Percentiles rank a stretch among this genome's conserved stretches.
Conservation (phyloP, 225 moss, liverwort and hornwort species). For the Polytrichum formosum region DNA sequence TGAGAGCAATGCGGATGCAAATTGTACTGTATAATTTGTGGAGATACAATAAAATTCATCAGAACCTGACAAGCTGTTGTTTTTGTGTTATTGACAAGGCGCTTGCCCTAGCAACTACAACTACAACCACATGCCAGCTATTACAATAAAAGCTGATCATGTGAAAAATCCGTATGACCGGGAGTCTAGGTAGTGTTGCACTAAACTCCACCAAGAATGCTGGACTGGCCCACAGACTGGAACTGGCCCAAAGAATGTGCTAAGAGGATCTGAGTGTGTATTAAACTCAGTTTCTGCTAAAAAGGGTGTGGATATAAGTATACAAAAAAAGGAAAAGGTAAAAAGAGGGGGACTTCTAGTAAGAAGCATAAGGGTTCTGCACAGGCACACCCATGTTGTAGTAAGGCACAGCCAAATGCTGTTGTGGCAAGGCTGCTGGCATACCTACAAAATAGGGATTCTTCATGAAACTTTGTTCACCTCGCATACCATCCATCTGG, state of each 20-base stretch:
- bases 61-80: background rate
- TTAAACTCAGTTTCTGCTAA: background rate
- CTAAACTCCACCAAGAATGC: constrained; percentile 3
- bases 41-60: background rate
- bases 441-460: constrained; percentile 10
- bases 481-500: constrained; percentile 59
- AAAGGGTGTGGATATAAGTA: background rate
- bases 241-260: constrained; percentile 6
- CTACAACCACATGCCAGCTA: constrained; percentile 1
- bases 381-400: constrained; percentile 4
- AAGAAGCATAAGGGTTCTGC: constrained; percentile 4
- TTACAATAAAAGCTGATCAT: background rate
- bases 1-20: too few relatives aligned
- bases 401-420: background rate
- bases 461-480: constrained; percentile 50
- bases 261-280: background rate
- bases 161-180: constrained; percentile 3
- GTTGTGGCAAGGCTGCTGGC: background rate
- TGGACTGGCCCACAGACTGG: background rate
- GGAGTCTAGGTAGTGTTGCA: background rate
- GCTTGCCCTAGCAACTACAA: background rate
- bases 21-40: background rate
- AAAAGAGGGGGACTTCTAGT: background rate
- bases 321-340: background rate
- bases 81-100: background rate